Base-by-base conservation (phyloP, 805 yeast genomes). In the Naumovozyma castellii region DNA sequence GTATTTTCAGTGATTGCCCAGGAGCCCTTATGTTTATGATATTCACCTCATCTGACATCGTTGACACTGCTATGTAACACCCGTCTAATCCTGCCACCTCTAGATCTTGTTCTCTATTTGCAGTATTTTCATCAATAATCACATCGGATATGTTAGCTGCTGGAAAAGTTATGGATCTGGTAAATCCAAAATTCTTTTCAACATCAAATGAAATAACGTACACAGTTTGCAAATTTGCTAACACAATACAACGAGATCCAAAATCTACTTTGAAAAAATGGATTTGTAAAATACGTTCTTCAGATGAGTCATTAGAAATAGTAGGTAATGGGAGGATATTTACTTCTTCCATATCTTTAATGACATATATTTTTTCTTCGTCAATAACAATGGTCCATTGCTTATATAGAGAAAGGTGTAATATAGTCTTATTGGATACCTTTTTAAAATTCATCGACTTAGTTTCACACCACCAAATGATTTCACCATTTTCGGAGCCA, bases 381-480 rank as follows among this genome's bases (percentile, higher is more conserved):
- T 60, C 61, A 17, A 56, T 35, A 13, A 43, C 51, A 8, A 53
- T 43, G 1, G 62, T 56, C 37, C 46, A 47, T 32, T 49, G 47
- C 43, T 53, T 51, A 32, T 44, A 48, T 27, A 53, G 41, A 9
- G 43, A 47, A n/a, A 54, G 28, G 16, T 48, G 49, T 33, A 46
- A 33, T 18, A 59, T 57, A 4, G 50, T 41, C 15, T 37, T 43
- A 35, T 45, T 50, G 9, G 60, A 50, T 12, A 55, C 16, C 34
- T 47, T 49, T 29, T 48, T 14, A 4, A 35, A 13, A 25, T 45
- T 47, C 3, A 43, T 35, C 17, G 39, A 38, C 33, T 54, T 56
- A 1, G 55, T 48, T 20, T 57, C 60, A 32, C 53, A 43, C 65
- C 65, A 60, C 65, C 65, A 60, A 17, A 57, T 53, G 2, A 60